Conservation (phyloP, 2,329 filamentous ascomycete species). For the Colletotrichum noveboracense region DNA sequence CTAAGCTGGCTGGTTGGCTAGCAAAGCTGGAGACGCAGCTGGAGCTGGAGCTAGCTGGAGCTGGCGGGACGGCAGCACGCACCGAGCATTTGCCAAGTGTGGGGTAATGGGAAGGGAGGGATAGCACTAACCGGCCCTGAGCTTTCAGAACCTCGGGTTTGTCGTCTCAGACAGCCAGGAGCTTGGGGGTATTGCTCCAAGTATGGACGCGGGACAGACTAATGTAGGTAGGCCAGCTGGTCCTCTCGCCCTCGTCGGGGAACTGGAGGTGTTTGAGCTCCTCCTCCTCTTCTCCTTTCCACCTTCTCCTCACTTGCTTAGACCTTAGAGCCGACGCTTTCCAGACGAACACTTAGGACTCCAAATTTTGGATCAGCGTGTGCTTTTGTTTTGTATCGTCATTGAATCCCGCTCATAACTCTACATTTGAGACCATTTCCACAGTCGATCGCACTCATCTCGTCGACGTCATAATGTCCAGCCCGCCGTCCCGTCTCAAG, state of each 20-base stretch:
- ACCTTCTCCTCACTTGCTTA: not conserved
- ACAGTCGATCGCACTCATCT: not conserved
- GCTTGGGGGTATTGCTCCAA: not conserved
- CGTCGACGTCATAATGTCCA: constrained; percentile 57
- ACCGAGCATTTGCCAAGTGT: constrained; percentile 12
- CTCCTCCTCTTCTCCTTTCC: not conserved
- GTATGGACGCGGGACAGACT: not conserved
- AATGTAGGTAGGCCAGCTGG: not conserved
- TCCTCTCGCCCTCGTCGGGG: not conserved
- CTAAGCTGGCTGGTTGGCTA: not conserved
- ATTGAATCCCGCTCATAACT: not conserved
- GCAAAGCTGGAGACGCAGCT: not conserved
- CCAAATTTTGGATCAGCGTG: not conserved
- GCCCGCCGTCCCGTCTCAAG: constrained; percentile 64
- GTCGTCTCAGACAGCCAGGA: constrained; percentile 6
- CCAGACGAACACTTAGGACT: not conserved
- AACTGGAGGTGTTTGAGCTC: not conserved
- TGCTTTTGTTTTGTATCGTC: not conserved
- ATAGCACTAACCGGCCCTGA: not conserved
- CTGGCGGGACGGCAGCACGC: not conserved
- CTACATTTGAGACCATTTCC: not conserved
- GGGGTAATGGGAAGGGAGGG: constrained; percentile 5
- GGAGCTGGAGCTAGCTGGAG: not conserved
- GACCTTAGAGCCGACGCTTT: not conserved
- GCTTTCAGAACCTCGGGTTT: not conserved